A percentile compares a stretch with the other conserved stretches of the same genome.
These are phyloP conservation scores for Neonothopanus nambi DNA, from an alignment of 1,284 basidiomycete genomes.

Conservation along the genomic window DNA sequence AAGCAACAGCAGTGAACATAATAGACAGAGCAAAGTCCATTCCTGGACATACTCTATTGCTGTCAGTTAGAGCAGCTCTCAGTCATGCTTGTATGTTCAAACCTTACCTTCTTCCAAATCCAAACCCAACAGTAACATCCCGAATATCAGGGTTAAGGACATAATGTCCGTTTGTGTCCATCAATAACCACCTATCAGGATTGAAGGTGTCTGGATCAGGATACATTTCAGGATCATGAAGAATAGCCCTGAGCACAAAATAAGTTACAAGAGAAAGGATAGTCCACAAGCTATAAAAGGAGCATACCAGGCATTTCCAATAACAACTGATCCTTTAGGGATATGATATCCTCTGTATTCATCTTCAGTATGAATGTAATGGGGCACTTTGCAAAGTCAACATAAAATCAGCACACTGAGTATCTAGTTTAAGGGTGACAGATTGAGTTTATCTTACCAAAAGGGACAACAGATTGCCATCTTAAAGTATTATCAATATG, in stretches of 20 bases:
- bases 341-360: slow-evolving; percentile 21
- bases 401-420: background rate
- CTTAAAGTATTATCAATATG: background rate
- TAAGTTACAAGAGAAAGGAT: too few relatives aligned
- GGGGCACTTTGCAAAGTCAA: background rate
- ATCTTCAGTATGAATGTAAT: slow-evolving; percentile 10
- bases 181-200: slow-evolving; percentile 22
- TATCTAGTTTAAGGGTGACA: too few relatives aligned
- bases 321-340: slow-evolving; percentile 14
- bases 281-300: background rate
- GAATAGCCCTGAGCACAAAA: slow-evolving; percentile 25
- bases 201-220: slow-evolving; percentile 30
- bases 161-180: background rate
- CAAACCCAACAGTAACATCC: too few relatives aligned
- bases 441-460: too few relatives aligned
- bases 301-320: slow-evolving; percentile 14
- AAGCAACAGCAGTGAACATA: slow-evolving; percentile 1
- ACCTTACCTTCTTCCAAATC: too few relatives aligned
- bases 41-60: slow-evolving; percentile 12
- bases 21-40: slow-evolving; percentile 3
- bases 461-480: slow-evolving; percentile 5
- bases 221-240: slow-evolving; percentile 30
- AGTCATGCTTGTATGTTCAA: too few relatives aligned
- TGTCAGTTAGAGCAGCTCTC: background rate
- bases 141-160: too few relatives aligned